These are phyloP conservation scores for Colletotrichum siamense DNA, from an alignment of 2,329 filamentous ascomycete species.

Conservation along the genomic window DNA sequence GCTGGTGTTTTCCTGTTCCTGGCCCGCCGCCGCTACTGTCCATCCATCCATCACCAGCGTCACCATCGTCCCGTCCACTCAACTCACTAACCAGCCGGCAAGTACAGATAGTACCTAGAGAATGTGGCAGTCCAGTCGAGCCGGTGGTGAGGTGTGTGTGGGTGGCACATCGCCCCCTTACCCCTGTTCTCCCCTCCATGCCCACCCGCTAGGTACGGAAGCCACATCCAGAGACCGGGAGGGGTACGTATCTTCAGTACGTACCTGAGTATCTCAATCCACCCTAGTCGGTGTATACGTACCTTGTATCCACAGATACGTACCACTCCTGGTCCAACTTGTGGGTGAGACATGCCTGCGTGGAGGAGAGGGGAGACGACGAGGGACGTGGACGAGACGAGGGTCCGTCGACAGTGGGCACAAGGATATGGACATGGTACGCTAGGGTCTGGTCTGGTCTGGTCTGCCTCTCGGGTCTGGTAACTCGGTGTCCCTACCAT, in stretches of 20 bases:
- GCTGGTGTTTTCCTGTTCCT: constrained; percentile 32
- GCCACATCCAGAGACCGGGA: constrained; percentile 8
- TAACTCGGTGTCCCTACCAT: constrained; percentile 20
- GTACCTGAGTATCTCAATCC: neutral
- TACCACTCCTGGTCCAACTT: constrained; percentile 41
- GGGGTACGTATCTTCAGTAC: neutral
- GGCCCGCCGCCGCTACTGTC: constrained; percentile 26
- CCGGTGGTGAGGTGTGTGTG: neutral
- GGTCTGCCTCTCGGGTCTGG: constrained; percentile 4
- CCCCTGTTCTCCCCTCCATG: constrained; percentile 8
- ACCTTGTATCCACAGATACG: constrained; percentile 4
- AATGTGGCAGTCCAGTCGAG: neutral
- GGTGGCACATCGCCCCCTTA: constrained; percentile 1
- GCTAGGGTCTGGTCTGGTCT: constrained; percentile 26
- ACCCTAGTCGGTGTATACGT: neutral
- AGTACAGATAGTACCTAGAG: neutral
- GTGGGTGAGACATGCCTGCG: constrained; percentile 52
- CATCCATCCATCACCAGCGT: constrained; percentile 8
- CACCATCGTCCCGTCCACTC: neutral
- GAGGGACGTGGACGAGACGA: constrained; percentile 24
- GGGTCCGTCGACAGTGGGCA: constrained; percentile 27
- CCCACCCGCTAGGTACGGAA: constrained; percentile 12
- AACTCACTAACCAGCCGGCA: neutral
- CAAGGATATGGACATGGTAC: constrained; percentile 27
- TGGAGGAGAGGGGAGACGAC: constrained; percentile 36